A percentile compares a stretch with the other conserved stretches of the same genome.
These are phyloP conservation scores for Phytophthora colocasiae DNA, from an alignment of 352 stramenopile species.

Conservation along the genomic window DNA sequence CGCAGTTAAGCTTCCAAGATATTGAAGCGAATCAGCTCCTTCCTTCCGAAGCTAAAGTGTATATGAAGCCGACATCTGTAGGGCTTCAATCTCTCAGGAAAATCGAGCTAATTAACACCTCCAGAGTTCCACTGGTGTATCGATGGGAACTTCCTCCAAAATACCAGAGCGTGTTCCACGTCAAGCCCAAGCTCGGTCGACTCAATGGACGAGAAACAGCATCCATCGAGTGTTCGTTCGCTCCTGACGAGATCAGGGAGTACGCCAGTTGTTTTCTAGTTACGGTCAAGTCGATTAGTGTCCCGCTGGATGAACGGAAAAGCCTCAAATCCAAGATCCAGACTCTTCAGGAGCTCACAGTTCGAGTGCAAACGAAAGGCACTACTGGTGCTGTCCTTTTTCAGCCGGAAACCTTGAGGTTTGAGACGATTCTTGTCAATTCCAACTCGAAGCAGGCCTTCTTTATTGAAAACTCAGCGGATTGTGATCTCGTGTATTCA, in stretches of 20 bases:
- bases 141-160: conserved; percentile 75
- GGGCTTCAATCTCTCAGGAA: conserved; percentile 66
- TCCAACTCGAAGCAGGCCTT: conserved; percentile 71
- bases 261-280: conserved; percentile 81
- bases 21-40: conserved; percentile 20
- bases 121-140: conserved; percentile 88
- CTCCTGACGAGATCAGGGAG: conserved; percentile 71
- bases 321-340: conserved; percentile 38
- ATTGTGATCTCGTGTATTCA: conserved; percentile 80
- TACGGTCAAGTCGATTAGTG: conserved; percentile 74
- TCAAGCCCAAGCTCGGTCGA: conserved; percentile 73
- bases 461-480: conserved; percentile 75
- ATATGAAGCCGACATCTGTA: conserved; percentile 87
- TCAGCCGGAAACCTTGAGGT: conserved; percentile 65
- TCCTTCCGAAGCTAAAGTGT: conserved; percentile 53
- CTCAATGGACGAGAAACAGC: conserved; percentile 85
- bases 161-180: conserved; percentile 63
- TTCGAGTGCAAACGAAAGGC: conserved; percentile 77
- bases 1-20: conserved; percentile 56
- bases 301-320: conserved; percentile 41
- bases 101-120: conserved; percentile 78
- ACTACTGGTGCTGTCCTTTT: conserved; percentile 83
- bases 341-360: conserved; percentile 64
- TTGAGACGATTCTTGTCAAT: conserved; percentile 89
- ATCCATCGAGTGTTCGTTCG: conserved; percentile 78